Conservation (phyloP, 371 early-diverging fungal species). For the Mortierella polycephala region DNA sequence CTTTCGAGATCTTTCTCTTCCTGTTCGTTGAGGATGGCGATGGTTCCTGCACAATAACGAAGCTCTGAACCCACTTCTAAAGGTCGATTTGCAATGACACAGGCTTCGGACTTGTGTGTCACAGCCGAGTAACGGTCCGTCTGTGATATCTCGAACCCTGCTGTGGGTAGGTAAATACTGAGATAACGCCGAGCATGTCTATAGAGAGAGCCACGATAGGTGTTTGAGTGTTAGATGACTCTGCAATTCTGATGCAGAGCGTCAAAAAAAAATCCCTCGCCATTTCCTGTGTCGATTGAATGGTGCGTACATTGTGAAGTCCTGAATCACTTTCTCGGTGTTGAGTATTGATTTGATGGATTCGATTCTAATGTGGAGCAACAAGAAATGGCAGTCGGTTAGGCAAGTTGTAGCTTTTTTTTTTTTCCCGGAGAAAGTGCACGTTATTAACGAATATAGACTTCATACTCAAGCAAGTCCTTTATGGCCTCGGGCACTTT, state of each 20-base stretch:
- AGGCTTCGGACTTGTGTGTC: conserved; percentile 82
- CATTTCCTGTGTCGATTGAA: neutral
- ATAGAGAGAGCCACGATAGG: neutral
- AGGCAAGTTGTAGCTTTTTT: neutral
- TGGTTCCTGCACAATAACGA: conserved; percentile 80
- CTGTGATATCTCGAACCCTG: conserved; percentile 84
- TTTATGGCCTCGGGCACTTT: conserved; percentile 60
- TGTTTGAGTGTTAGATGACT: too few relatives aligned
- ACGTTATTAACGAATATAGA: neutral
- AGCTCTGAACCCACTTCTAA: conserved; percentile 84
- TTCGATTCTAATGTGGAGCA: conserved; percentile 22
- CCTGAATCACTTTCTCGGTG: conserved; percentile 30
- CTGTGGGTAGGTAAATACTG: conserved; percentile 82
- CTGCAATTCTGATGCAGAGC: too few relatives aligned
- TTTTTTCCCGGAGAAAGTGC: neutral
- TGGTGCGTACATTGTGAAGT: conserved; percentile 31
- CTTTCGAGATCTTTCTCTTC: conserved; percentile 78
- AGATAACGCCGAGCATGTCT: conserved; percentile 74
- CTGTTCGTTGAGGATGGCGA: conserved; percentile 74
- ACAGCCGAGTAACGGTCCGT: conserved; percentile 78
- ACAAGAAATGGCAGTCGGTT: neutral
- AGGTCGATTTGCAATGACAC: conserved; percentile 82
- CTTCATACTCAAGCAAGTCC: conserved; percentile 57
- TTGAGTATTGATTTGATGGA: conserved; percentile 17
- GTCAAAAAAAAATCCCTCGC: too few relatives aligned